Base-by-base conservation (phyloP, 1,284 basidiomycete genomes). In the Ceratobasidium sp. region DNA sequence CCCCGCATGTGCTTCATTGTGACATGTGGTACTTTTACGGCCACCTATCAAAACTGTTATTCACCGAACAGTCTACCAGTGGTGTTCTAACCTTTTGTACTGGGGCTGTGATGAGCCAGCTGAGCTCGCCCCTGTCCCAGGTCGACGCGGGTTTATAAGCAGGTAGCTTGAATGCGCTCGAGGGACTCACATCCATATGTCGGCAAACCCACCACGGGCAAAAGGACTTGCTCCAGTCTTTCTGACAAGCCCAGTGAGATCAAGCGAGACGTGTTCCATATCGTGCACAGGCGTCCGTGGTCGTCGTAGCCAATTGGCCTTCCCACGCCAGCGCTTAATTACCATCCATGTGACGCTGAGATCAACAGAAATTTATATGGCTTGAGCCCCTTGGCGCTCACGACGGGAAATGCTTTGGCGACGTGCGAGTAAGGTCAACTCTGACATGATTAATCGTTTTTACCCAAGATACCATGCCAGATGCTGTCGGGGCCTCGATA, bases 121-220 rank as follows among this genome's bases (percentile, higher is more conserved):
- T 60, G 16, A 60, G 36, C 26, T 60, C 58, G n/a, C 58, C 58
- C 58, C 58, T 60, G 16, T 26, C 9, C 4, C 39, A 46, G 32
- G 16, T 55, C n/a, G 48, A 9, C 48, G 43, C 16, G 4, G n/a
- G n/a, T 32, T 53, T 23, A n/a, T 23, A n/a, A n/a, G n/a, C 26
- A 30, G 5, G 16, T 6, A 50, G 41, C 8, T 12, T 32, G 16
- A 41, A 30, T 21, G 21, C 36, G 12, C n/a, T 5, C 14, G 23
- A 30, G n/a, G n/a, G n/a, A n/a, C 65, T 43, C 43, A 69, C 65
- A 69, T 55, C 65, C 65, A 69, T 55, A 69, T 69, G 21, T 69
- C 65, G 14, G 65, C 65, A 28, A 69, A 69, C 3, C 65, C 65
- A 9, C 65, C 65, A 12, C 65, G 65, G 2, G 65, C 65, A 46